Percentiles rank a stretch among this genome's conserved stretches.
Evolutionary conservation across 2,329 filamentous ascomycete species (phyloP).

Genomic region (Penicillium occitanis): DNA sequence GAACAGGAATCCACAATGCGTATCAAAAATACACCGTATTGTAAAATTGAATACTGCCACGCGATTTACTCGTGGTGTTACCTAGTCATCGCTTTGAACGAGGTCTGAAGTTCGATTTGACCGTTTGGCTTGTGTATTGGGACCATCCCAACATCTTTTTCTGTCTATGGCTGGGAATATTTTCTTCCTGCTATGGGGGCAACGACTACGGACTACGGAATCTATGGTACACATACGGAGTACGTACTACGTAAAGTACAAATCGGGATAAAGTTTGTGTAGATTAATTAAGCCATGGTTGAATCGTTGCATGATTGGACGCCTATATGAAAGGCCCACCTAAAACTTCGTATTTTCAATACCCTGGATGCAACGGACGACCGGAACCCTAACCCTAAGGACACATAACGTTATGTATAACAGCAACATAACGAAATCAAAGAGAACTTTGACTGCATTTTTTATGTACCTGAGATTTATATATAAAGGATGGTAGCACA

Average conservation of each 20-base stretch:
- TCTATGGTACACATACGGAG: too few relatives aligned
- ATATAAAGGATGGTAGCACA: neutral
- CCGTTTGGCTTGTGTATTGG: neutral
- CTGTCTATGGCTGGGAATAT: too few relatives aligned
- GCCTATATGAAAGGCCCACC: neutral
- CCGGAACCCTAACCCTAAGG: neutral
- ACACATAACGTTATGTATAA: neutral
- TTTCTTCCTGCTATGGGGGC: too few relatives aligned
- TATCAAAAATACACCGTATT: neutral
- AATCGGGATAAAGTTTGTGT: neutral
- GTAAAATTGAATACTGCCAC: neutral
- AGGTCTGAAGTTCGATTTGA: too few relatives aligned
- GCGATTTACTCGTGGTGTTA: too few relatives aligned
- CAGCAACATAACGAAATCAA: neutral
- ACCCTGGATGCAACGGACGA: neutral
- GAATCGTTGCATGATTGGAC: neutral
- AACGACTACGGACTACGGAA: too few relatives aligned
- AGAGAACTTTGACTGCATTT: neutral
- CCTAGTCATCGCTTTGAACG: too few relatives aligned
- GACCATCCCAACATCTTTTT: too few relatives aligned
- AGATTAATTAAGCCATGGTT: neutral
- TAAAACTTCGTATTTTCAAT: neutral
- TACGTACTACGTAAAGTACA: too few relatives aligned
- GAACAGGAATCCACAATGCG: too few relatives aligned
- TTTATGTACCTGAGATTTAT: neutral